These are phyloP conservation scores for Akanthomyces lecanii DNA, from an alignment of 2,329 filamentous ascomycete species.

Conservation along the genomic window DNA sequence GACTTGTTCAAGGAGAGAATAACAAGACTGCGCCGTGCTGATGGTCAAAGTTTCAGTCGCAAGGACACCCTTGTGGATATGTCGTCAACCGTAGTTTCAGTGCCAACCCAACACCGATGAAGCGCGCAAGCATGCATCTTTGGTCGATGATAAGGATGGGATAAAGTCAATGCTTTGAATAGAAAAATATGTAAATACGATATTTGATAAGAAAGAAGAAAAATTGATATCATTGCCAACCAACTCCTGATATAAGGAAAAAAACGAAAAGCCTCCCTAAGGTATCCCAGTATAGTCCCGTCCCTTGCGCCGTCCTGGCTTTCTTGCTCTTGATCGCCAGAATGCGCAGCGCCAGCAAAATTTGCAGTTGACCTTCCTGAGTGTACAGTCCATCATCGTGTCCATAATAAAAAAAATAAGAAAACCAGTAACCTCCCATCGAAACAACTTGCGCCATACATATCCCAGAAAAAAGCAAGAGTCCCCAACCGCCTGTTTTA, in stretches of 20 bases:
- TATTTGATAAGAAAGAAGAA: background rate
- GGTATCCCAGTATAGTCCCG: constrained; percentile 1
- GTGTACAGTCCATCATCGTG: background rate
- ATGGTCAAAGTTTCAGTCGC: too few species aligned
- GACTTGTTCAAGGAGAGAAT: too few species aligned
- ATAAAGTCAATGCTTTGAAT: background rate
- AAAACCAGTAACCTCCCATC: background rate
- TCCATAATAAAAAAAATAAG: constrained; percentile 15
- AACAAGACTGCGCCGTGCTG: too few species aligned
- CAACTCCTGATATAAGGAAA: constrained; percentile 13
- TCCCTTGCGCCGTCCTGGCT: constrained; percentile 2
- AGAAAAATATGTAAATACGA: background rate
- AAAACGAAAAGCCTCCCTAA: background rate
- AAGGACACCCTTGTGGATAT: too few species aligned
- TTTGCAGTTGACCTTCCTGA: background rate
- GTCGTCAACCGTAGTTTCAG: too few species aligned
- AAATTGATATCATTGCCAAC: constrained; percentile 9
- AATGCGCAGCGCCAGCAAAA: background rate
- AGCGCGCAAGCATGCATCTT: too few species aligned
- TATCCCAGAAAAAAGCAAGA: constrained; percentile 14
- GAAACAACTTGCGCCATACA: constrained; percentile 4
- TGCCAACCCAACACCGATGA: too few species aligned
- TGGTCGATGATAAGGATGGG: too few species aligned
- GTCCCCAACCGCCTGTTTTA: constrained; percentile 14
- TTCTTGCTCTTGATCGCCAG: constrained; percentile 6